phyloP scores from a whole-genome alignment of 73 alveolate genomes.

The Uronychia binucleata region DNA sequence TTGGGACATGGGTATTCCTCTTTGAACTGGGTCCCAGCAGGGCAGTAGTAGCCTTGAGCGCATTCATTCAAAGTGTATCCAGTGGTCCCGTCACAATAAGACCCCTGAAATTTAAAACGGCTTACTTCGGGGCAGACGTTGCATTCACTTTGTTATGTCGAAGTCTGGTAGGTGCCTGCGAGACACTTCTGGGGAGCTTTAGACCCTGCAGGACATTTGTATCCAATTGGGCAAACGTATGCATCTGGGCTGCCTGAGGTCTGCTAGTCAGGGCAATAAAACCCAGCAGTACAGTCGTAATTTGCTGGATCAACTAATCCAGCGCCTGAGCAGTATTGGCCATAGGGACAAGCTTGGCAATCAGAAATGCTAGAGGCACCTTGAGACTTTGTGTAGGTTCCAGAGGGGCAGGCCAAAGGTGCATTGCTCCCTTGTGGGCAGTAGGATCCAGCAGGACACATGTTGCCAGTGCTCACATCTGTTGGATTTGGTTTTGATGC shows the following conservation, averaged over 20 bases:
- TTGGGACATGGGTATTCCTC: conserved; percentile 56
- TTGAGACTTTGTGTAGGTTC: conserved; percentile 31
- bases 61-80: conserved; percentile 8
- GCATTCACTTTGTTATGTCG: conserved; percentile 13
- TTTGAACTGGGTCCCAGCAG: conserved; percentile 21
- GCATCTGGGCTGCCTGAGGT: conserved; percentile 28
- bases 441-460: conserved; percentile 62
- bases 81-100: conserved; percentile 48
- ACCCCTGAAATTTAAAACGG: conserved; percentile 10
- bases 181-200: conserved; percentile 30
- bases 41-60: conserved; percentile 65
- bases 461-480: conserved; percentile 12
- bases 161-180: conserved; percentile 59
- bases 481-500: conserved; percentile 5
- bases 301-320: conserved; percentile 33
- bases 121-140: conserved; percentile 42
- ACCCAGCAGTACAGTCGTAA: conserved; percentile 57
- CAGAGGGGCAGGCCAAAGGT: conserved; percentile 48
- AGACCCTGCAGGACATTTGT: conserved; percentile 58
- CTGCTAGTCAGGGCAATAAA: conserved; percentile 60
- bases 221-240: conserved; percentile 63
- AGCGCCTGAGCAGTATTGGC: conserved; percentile 44
- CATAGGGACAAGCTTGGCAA: conserved; percentile 68
- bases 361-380: conserved; percentile 41
- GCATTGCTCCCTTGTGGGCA: conserved; percentile 61